phyloP scores from a whole-genome alignment of 768 basidiomycete genomes.

The Cyathus striatus region DNA sequence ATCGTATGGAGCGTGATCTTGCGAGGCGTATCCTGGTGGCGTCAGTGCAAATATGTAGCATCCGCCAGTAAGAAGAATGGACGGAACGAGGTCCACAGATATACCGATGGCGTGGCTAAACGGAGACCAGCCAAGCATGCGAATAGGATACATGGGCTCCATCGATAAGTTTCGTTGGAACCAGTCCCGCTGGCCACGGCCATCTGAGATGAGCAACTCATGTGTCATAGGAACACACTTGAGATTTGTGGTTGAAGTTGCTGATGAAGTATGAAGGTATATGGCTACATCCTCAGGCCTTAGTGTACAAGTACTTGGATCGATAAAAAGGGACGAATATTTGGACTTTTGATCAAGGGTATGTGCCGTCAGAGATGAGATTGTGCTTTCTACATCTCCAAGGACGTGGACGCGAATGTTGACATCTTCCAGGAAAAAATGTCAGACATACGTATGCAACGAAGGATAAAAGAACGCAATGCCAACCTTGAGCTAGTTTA shows the following conservation, averaged over 20 bases:
- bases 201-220: conserved; percentile 17
- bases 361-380: conserved; percentile 20
- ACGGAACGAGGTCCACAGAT: conserved; percentile 19
- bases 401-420: too few species aligned
- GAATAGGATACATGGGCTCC: conserved; percentile 12
- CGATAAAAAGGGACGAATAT: conserved; percentile 13
- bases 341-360: conserved; percentile 18
- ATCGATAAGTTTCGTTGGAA: conserved; percentile 20
- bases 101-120: conserved; percentile 26
- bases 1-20: conserved; percentile 7
- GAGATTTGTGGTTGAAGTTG: conserved; percentile 23
- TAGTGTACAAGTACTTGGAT: conserved; percentile 13
- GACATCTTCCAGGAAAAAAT: too few species aligned
- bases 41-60: conserved; percentile 24
- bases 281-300: conserved; percentile 16
- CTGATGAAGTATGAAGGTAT: conserved; percentile 29
- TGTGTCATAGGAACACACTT: conserved; percentile 29
- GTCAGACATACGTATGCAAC: too few species aligned
- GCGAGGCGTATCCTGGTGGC: conserved; percentile 19
- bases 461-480: too few species aligned
- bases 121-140: conserved; percentile 27
- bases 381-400: conserved; percentile 18
- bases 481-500: too few species aligned
- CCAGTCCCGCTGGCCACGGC: too few species aligned
- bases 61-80: conserved; percentile 21